phyloP scores from a whole-genome alignment of 2,329 filamentous ascomycete species.

The Botrytis aclada region DNA sequence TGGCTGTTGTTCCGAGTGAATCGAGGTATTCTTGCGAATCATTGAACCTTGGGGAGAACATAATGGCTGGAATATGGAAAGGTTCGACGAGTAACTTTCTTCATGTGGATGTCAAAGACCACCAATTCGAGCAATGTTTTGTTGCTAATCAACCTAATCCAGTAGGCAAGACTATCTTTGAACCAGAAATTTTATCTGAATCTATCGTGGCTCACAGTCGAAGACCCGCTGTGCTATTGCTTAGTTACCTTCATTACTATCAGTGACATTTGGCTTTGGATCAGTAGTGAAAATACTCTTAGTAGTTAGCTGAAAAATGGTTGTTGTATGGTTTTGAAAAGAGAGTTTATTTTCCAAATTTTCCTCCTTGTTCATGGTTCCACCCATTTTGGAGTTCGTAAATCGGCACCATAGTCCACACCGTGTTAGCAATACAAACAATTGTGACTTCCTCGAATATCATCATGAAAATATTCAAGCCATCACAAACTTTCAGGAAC shows the following conservation, averaged over 20 bases:
- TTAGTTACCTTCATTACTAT: neutral
- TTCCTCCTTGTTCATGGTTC: neutral
- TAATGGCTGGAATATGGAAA: neutral
- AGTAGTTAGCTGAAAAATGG: neutral
- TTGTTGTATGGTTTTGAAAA: neutral
- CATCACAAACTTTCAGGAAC: neutral
- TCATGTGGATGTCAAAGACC: too few species aligned
- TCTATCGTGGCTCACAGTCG: too few species aligned
- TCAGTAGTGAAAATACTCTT: too few species aligned
- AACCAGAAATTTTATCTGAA: too few species aligned
- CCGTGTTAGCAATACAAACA: too few species aligned
- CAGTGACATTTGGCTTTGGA: neutral
- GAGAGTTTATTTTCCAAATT: neutral
- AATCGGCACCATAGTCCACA: too few species aligned
- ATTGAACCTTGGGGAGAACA: neutral
- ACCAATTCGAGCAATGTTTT: neutral
- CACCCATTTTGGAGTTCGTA: neutral
- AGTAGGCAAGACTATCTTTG: neutral
- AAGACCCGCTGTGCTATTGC: neutral
- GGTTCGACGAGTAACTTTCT: neutral
- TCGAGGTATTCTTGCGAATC: neutral
- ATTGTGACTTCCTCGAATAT: too few species aligned
- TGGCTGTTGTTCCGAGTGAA: neutral
- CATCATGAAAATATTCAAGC: neutral
- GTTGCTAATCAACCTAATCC: neutral